Base-by-base conservation (phyloP, 768 basidiomycete species). In the Favolaschia claudopus region DNA sequence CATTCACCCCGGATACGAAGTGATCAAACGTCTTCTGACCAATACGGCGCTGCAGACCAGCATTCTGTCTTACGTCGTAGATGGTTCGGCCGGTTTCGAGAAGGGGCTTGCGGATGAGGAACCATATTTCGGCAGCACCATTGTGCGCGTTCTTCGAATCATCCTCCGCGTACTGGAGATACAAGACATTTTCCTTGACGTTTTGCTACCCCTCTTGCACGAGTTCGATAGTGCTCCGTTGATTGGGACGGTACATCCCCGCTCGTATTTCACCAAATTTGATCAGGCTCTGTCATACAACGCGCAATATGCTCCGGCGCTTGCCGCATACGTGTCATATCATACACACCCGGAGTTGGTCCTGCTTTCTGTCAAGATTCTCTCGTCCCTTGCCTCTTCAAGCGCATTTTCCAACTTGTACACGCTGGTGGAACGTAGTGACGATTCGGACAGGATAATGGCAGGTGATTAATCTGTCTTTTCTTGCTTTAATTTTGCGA, bases 171-270 rank as follows among this genome's bases (percentile, higher is more conserved):
- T 91, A 0, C 77, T 98, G 55, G 92, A 95, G 62, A 82, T 94
- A 25, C 95, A 99, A 69, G 88, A 91, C 46, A 83, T 94, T 53
- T 97, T 96, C 79, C 80, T 95, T 37, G 95, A 98, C 52, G 88
- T 95, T 22, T 84, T 96, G 45, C 76, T 96, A 4, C 93, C 94
- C 2, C 75, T 90, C 20, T 82, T 96, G 8, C 77, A 84, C 19
- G 89, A 93, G 52, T 79, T 87, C 55, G 85, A 85, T 59, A 84
- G 82, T 58, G 71, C 83, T 0, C 71, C 83, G 0, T 69, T 88
- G 42, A 74, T 86, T 24, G 86, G 86, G 27, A 79, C 76, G 8
- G 72, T 85, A 15, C 84, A 86, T 59, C 78, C 89, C 1, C 83
- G 87, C 10, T 90, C 89, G 3, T 89, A 83, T 68, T 92, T 89